Evolutionary conservation across 805 yeast species (phyloP).

Genomic region (Tetrapisispora taiwanensis): DNA sequence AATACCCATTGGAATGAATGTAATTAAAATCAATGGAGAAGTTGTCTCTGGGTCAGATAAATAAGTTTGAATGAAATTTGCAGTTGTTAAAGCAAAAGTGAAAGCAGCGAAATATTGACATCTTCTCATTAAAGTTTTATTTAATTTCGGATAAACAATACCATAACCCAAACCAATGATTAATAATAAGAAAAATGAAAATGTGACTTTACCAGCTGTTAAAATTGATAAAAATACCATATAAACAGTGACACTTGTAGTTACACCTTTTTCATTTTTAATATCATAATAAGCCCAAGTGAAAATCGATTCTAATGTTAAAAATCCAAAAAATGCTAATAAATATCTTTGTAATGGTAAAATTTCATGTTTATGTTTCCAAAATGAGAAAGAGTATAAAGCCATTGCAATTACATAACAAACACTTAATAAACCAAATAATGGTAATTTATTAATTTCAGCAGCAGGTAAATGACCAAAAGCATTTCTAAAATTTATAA

Average conservation of each 20-base stretch:
- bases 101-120: slow-evolving; percentile 49
- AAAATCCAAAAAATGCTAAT: slow-evolving; percentile 71
- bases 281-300: slow-evolving; percentile 89
- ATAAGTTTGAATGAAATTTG: slow-evolving; percentile 47
- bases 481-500: slow-evolving; percentile 81
- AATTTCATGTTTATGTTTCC: slow-evolving; percentile 75
- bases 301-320: slow-evolving; percentile 74
- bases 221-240: slow-evolving; percentile 68
- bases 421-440: slow-evolving; percentile 77
- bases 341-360: slow-evolving; percentile 85
- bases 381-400: slow-evolving; percentile 77
- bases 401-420: slow-evolving; percentile 73
- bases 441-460: slow-evolving; percentile 82
- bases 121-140: slow-evolving; percentile 61
- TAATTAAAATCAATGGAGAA: slow-evolving; percentile 41
- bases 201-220: slow-evolving; percentile 73
- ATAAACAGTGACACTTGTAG: slow-evolving; percentile 56
- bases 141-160: slow-evolving; percentile 78
- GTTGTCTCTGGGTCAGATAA: slow-evolving; percentile 41
- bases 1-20: slow-evolving; percentile 61
- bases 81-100: slow-evolving; percentile 46
- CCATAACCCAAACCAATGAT: slow-evolving; percentile 91
- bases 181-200: slow-evolving; percentile 76
- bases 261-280: slow-evolving; percentile 51
- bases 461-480: slow-evolving; percentile 83